These are phyloP conservation scores for Rhamnella rubrinervis DNA, from an alignment of 331 rosid species.

Conservation along the genomic window DNA sequence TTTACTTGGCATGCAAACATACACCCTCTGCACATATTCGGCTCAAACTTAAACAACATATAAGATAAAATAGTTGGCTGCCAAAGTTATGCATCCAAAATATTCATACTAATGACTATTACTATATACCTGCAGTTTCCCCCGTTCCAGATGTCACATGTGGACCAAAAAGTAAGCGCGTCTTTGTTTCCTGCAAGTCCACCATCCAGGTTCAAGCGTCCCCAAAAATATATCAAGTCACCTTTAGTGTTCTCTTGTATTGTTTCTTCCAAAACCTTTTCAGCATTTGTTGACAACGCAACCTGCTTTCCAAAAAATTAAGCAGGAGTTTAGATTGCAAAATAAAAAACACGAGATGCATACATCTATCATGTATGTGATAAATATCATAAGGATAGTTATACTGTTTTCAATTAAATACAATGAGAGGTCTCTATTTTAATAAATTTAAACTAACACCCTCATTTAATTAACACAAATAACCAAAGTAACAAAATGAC, in stretches of 20 bases:
- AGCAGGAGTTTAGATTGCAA: slow-evolving; percentile 10
- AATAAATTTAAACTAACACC: no score
- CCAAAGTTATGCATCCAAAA: neutral
- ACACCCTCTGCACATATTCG: no score
- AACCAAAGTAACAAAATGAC: no score
- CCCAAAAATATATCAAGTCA: slow-evolving; percentile 88
- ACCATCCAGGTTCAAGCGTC: slow-evolving; percentile 53
- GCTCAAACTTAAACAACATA: neutral
- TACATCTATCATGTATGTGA: neutral
- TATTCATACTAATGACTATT: neutral
- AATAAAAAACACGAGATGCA: neutral
- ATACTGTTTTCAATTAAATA: no score
- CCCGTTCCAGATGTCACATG: slow-evolving; percentile 84
- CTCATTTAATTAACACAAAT: neutral
- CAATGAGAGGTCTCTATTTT: no score
- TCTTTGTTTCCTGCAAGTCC: slow-evolving; percentile 42
- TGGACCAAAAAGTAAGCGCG: slow-evolving; percentile 82
- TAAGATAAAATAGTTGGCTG: neutral
- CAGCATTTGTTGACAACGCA: slow-evolving; percentile 63
- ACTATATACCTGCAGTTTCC: slow-evolving; percentile 78
- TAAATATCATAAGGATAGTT: no score
- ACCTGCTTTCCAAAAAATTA: slow-evolving; percentile 46
- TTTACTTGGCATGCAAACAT: no score
- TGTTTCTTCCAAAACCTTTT: slow-evolving; percentile 61
- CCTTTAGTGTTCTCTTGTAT: slow-evolving; percentile 58